Conservation (phyloP, 2,329 filamentous ascomycete genomes). For the Pseudocercospora fijiensis region DNA sequence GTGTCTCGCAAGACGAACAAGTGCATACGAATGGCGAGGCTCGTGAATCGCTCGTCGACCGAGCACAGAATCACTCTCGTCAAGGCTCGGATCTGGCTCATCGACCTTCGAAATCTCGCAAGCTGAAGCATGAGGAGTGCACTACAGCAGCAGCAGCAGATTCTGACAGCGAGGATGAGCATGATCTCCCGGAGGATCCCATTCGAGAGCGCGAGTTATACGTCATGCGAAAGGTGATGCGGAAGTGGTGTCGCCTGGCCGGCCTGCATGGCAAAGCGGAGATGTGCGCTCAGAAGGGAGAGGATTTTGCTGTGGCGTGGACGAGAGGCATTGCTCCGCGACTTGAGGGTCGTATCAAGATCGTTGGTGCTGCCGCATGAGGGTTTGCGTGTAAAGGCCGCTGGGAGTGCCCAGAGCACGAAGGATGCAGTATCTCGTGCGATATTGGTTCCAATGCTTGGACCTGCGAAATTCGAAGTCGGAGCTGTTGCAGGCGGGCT, state of each 20-base stretch:
- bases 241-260: conserved; percentile 70
- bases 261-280: conserved; percentile 56
- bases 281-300: conserved; percentile 56
- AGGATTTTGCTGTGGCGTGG: conserved; percentile 67
- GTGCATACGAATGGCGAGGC: conserved; percentile 5
- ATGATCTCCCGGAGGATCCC: conserved; percentile 46
- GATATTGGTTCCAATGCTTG: no score
- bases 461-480: no score
- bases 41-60: conserved; percentile 7
- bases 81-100: conserved; percentile 16
- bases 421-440: no score
- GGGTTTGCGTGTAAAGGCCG: not conserved
- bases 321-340: conserved; percentile 75
- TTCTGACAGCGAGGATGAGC: conserved; percentile 42
- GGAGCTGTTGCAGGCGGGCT: no score
- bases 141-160: conserved; percentile 8
- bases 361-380: conserved; percentile 22
- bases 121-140: conserved; percentile 8
- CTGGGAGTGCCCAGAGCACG: no score
- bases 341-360: conserved; percentile 70
- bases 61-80: conserved; percentile 16
- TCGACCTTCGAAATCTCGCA: conserved; percentile 15
- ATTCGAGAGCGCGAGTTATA: conserved; percentile 57
- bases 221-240: conserved; percentile 66
- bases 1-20: conserved; percentile 14